Evolutionary conservation across 2,329 filamentous ascomycete species (phyloP), one percentile per base, ranked within the genome.

Genomic region (Pochonia chlamydosporia): DNA sequence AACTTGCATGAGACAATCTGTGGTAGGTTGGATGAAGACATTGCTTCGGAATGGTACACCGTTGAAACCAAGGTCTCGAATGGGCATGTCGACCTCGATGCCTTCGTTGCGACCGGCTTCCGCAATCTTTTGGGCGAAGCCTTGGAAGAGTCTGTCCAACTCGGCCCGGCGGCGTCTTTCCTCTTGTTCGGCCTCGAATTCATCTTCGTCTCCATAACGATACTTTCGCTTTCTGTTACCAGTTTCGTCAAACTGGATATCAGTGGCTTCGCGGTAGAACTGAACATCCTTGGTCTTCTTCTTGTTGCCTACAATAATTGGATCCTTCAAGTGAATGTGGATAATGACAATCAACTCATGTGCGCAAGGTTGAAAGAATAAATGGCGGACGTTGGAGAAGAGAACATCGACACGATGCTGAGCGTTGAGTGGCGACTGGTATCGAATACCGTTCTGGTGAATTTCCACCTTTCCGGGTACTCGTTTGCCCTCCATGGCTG

Each of bases 201-300:
- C 93, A 62, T 99, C 93, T 65, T 99, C 95, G 54, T 99, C 93
- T 37, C 93, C 93, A 62, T 95, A 97, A 42, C 93, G 85, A 69
- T 97, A 95, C 71, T 96, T 96, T 56, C 93, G 87, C 73, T 96
- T 96, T 54, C 95, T 82, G 69, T 97, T 99, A 56, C 93, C 95
- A 41, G 93, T 99, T 71, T 99, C 93, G 61, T 99, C 93, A 58
- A 99, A 97, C 61, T 96, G 90, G 65, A 99, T 97, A 57, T 99
- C 93, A 0, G 93, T 97, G 3, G 93, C 93, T 71, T 99, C 93
- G 46, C 93, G 83, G 62, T 96, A 96, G 70, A 99, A 99, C 59
- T 99, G 95, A 1, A 99, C 87, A 64, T 99, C 95, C 72, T 93
- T 96, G 10, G 93, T 95, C 81, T 99, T 99, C 73, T 95, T 95